Base-by-base conservation (phyloP, 768 basidiomycete genomes). In the Tylopilus cervinicoccineus region DNA sequence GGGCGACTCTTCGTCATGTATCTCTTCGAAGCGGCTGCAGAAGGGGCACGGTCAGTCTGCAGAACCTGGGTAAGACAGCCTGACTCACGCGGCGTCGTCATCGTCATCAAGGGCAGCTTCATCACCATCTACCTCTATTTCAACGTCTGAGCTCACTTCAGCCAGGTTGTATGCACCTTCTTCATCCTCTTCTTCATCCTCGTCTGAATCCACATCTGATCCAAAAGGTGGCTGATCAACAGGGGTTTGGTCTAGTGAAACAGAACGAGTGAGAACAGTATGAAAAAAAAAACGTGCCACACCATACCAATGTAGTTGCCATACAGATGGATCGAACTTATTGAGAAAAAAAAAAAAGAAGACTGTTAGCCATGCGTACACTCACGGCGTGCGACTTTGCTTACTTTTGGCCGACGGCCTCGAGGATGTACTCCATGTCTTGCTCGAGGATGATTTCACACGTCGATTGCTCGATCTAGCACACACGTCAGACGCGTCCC, bases 61-160 rank as follows among this genome's bases (percentile, higher is more conserved):
- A 16, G 6, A 22, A 37, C 9, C 14, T 12, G 29, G 5, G n/a
- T 23, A 3, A 38, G 39, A 37, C 5, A 6, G 9, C 23, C 22
- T 13, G 7, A 81, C 79, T 78, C 39, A 66, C 67, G 41, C 76
- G 13, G 60, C 64, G 19, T 70, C 68, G 14, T 67, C 67, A 17
- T 67, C 69, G 16, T 72, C 77, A 49, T 80, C 81, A 29, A 86
- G 52, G 13, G 79, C 82, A 45, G 80, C 54, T 23, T 84, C 85
- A 31, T 76, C 76, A 1, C 74, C 73, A 54, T 85, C 74, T 58
- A 91, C 75, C 60, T 92, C 76, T 59, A 92, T 74, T 61, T 92
- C 88, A 33, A 90, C 87, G 59, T 93, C 91, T 6, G 85, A 90
- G 69, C 84, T 85, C 45, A 91, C 83, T 48, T 88, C 85, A 32